Evolutionary conservation across 345 rosid genomes (phyloP), one percentile per base, ranked within the genome.

Genomic region (Bruguiera parviflora): DNA sequence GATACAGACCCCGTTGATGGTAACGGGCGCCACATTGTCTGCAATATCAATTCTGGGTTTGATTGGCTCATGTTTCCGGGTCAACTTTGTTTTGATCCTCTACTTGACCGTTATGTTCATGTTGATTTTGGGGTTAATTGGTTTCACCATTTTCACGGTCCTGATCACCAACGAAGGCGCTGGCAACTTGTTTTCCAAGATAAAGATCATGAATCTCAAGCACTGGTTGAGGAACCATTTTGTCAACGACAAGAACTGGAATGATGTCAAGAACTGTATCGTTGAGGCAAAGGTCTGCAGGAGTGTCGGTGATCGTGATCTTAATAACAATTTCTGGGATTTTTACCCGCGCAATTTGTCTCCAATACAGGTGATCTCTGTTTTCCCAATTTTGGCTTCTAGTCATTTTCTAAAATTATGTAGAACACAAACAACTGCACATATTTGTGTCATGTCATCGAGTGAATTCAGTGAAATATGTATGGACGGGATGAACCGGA

Each of bases 11-110:
- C 73, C 55, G 25, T 13, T 70, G 19, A n/a, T 61, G 8, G 9
- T 62, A 61, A 18, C 46, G 28, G 67, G 53, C 0, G 25, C 33
- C 2, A 25, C 22, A 10, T 33, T 70, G 9, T 35, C n/a, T 33
- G 33, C 39, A 11, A 31, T 70, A 16, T 70, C 73, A 61, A 21
- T 70, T 5, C 6, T 70, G 25, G 73, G 73, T 56, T 37, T 70
- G 18, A 52, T 70, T 1, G 73, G 73, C 9, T 6, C 51, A 6
- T 16, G 24, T 33, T 61, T 19, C 29, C 62, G 39, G 61, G 13
- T 70, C 16, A 24, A 64, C 52, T 29, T 25, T 4, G 8, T 70
- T 19, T 46, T 70, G 8, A 33, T 64, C 53, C 3, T 62, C 0
- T 70, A 70, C 24, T 61, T 64, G 10, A n/a, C 61, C 1, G 52